phyloP scores from a whole-genome alignment of 1,284 basidiomycete genomes.

The Ganoderma sinense region DNA sequence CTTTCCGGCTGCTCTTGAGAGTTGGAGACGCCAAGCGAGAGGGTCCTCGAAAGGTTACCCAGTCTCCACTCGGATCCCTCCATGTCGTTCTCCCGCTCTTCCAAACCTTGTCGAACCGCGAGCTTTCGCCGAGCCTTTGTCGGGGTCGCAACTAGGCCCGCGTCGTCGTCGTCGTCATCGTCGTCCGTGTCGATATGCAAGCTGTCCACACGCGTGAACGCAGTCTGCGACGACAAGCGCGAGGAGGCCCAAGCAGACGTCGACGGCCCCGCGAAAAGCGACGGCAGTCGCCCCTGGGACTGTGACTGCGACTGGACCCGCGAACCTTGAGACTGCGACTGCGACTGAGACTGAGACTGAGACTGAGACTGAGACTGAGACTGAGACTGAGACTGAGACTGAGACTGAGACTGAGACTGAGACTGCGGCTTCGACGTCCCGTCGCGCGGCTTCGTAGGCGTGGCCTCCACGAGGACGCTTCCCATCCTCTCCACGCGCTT shows the following conservation, averaged over 20 bases:
- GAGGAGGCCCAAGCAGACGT: background rate
- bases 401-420: slow-evolving; percentile 21
- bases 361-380: slow-evolving; percentile 19
- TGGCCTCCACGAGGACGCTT: slow-evolving; percentile 64
- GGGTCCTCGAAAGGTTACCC: slow-evolving; percentile 47
- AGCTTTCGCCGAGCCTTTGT: slow-evolving; percentile 14
- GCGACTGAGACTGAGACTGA: slow-evolving; percentile 21
- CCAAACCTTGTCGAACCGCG: background rate
- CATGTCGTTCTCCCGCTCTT: slow-evolving; percentile 20
- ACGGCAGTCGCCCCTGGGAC: slow-evolving; percentile 8
- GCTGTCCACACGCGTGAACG: slow-evolving; percentile 18
- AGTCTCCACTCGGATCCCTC: slow-evolving; percentile 47
- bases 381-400: slow-evolving; percentile 15
- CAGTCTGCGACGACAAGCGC: background rate
- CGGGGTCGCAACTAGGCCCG: slow-evolving; percentile 17
- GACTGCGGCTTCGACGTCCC: slow-evolving; percentile 14
- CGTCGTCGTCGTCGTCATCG: slow-evolving; percentile 22
- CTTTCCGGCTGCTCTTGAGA: slow-evolving; percentile 24
- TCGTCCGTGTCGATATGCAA: slow-evolving; percentile 20
- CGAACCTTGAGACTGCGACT: slow-evolving; percentile 16
- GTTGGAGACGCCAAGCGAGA: slow-evolving; percentile 37
- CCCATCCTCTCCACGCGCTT: slow-evolving; percentile 38
- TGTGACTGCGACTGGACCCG: slow-evolving; percentile 9
- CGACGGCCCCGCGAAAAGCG: slow-evolving; percentile 9
- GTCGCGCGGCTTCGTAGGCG: slow-evolving; percentile 54